Conservation (phyloP, 805 yeast genomes). For the Cyberlindnera meyerae region DNA sequence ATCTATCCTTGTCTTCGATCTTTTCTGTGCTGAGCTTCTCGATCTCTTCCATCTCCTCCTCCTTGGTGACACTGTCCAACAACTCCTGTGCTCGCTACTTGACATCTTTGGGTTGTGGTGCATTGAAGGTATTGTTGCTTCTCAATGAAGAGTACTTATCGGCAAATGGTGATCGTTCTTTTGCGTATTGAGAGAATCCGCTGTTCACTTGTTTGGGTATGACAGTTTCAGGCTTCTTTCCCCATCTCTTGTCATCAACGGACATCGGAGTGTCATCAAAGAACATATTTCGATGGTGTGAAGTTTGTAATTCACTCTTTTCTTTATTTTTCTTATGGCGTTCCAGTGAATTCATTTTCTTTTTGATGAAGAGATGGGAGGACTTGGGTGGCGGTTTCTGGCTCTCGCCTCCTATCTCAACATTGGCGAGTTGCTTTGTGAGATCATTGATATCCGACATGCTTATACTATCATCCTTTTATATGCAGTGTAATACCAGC, state of each 20-base stretch:
- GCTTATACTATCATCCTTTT: too few species aligned
- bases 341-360: constrained; percentile 17
- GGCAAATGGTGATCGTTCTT: too few species aligned
- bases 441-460: constrained; percentile 2
- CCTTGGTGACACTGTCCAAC: constrained; percentile 10
- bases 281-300: constrained; percentile 16
- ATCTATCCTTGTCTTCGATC: constrained; percentile 20
- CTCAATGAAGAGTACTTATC: too few species aligned
- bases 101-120: too few species aligned
- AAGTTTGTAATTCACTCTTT: constrained; percentile 11
- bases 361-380: constrained; percentile 19
- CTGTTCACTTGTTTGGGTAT: too few species aligned
- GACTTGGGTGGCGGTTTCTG: constrained; percentile 11
- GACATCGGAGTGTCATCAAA: constrained; percentile 19
- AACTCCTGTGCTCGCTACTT: constrained; percentile 15
- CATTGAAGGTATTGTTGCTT: too few species aligned
- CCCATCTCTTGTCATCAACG: constrained; percentile 22
- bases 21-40: constrained; percentile 10
- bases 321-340: constrained; percentile 7
- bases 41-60: constrained; percentile 16
- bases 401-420: too few species aligned
- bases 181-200: too few species aligned
- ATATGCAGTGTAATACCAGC: too few species aligned
- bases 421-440: too few species aligned
- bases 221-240: too few species aligned